Conservation (phyloP, 768 basidiomycete genomes). For the Collybia mongolica region DNA sequence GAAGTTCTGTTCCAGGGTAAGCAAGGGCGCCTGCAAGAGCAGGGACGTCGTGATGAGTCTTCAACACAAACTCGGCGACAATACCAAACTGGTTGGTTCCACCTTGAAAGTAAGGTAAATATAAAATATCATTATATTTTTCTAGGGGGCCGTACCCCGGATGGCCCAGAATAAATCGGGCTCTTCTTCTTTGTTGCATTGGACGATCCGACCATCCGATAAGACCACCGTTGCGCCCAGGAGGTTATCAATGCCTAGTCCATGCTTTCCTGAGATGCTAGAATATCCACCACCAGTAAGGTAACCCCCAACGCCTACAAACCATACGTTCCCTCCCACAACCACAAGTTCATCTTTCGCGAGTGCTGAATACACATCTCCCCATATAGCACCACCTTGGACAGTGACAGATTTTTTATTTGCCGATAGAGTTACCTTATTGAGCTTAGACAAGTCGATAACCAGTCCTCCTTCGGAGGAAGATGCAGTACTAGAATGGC, state of each 20-base stretch:
- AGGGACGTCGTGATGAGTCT: slow-evolving; percentile 8
- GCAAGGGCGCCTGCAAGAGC: slow-evolving; percentile 9
- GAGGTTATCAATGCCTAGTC: slow-evolving; percentile 16
- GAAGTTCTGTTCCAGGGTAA: slow-evolving; percentile 13
- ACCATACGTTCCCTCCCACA: slow-evolving; percentile 14
- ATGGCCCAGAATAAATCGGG: slow-evolving; percentile 26
- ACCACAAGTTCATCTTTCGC: slow-evolving; percentile 8
- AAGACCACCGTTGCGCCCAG: slow-evolving; percentile 17
- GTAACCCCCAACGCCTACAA: slow-evolving; percentile 12
- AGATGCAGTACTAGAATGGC: slow-evolving; percentile 4
- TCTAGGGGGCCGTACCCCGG: slow-evolving; percentile 11
- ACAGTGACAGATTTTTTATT: slow-evolving; percentile 11
- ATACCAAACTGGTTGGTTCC: slow-evolving; percentile 21
- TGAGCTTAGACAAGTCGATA: slow-evolving; percentile 12
- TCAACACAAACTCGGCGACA: slow-evolving; percentile 17
- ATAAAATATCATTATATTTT: background rate
- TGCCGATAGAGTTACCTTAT: slow-evolving; percentile 3
- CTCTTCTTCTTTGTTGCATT: slow-evolving; percentile 12
- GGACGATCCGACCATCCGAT: slow-evolving; percentile 15
- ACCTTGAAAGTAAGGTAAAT: slow-evolving; percentile 4
- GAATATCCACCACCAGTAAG: slow-evolving; percentile 11
- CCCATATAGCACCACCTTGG: slow-evolving; percentile 14
- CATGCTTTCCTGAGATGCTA: slow-evolving; percentile 4
- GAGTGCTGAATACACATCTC: slow-evolving; percentile 12
- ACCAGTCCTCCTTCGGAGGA: slow-evolving; percentile 15